Base-by-base conservation (phyloP, 225 moss, liverwort and hornwort genomes). In the Marchantia polymorpha region DNA sequence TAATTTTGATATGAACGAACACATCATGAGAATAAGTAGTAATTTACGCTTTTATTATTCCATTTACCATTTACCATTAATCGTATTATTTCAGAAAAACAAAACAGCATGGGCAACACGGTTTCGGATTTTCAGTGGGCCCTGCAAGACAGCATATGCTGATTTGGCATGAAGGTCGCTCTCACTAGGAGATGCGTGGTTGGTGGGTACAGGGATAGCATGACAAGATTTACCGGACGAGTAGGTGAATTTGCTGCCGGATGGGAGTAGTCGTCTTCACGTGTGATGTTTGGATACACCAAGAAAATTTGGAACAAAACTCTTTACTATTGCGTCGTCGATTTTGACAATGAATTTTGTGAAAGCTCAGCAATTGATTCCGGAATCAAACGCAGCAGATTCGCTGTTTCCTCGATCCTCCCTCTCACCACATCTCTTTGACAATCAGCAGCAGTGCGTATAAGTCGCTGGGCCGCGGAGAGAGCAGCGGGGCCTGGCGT, bases 311-410 rank as follows among this genome's bases (percentile, higher is more conserved):
- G 25, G 53, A 53, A 39, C 13, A 6, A 53, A 0, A 72, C 7
- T 14, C 20, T 17, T 31, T 7, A 39, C 47, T 8, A 11, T 13
- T 47, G 31, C 19, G 15, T 8, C 3, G 9, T 31, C 19, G 46
- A 19, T 69, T 19, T 20, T 22, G 13, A 10, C 53, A 53, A 26
- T 52, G 73, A 73, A n/a, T 50, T 69, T n/a, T 23, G 52, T 53
- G 25, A 3, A 11, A 25, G 22, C 14, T 27, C 73, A 25, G 73
- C 53, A 73, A 54, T 14, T 51, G 72, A 52, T 26, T 52, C 27
- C 54, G 14, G 73, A 73, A 73, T 73, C 53, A 51, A 72, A 72
- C 22, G 27, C 27, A 10, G 5, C 15, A 53, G 73, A 73, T 73
- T 53, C 73, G 8, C 29, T 53, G 13, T 29, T 19, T 56, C 5